A percentile compares a stretch with the other conserved stretches of the same genome.
Conservation (phyloP, 176 grass and related monocot genomes). For the Urochloa ruziziensis region DNA sequence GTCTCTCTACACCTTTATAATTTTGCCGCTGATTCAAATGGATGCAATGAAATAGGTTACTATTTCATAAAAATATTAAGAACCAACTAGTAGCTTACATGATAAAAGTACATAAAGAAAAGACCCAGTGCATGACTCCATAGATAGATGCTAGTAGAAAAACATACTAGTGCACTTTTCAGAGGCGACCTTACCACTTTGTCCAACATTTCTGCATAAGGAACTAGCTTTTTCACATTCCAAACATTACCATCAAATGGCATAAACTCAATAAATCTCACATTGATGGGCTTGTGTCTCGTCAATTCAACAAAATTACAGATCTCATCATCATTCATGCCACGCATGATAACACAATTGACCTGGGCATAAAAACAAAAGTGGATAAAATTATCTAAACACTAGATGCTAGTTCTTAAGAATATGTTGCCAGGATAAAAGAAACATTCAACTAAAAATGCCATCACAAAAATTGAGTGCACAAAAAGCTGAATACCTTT, state of each 20-base stretch:
- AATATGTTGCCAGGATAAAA: constrained; percentile 3
- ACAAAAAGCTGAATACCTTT: constrained; percentile 48
- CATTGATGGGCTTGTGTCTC: constrained; percentile 75
- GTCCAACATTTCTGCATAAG: constrained; percentile 91
- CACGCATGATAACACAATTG: constrained; percentile 94
- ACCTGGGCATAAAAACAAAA: constrained; percentile 44
- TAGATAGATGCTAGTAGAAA: background rate
- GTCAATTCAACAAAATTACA: constrained; percentile 91
- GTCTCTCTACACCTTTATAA: constrained; percentile 76
- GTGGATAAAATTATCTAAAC: background rate
- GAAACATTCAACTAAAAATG: background rate
- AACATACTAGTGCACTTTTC: constrained; percentile 16
- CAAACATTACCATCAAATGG: constrained; percentile 99
- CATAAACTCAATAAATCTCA: constrained; percentile 99
- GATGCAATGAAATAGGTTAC: constrained; percentile 1
- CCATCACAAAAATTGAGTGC: background rate
- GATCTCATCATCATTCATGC: constrained; percentile 93
- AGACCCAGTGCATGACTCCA: background rate
- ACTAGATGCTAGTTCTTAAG: background rate
- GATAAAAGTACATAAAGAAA: constrained; percentile 23
- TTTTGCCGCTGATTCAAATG: constrained; percentile 48
- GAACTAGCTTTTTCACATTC: constrained; percentile 92
- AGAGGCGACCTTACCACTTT: constrained; percentile 87
- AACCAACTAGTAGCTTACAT: constrained; percentile 15
- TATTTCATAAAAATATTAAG: background rate